Percentiles rank a stretch among this genome's conserved stretches.
Conservation (phyloP, 495 filamentous ascomycete genomes). For the Aspergillus sclerotioniger region DNA sequence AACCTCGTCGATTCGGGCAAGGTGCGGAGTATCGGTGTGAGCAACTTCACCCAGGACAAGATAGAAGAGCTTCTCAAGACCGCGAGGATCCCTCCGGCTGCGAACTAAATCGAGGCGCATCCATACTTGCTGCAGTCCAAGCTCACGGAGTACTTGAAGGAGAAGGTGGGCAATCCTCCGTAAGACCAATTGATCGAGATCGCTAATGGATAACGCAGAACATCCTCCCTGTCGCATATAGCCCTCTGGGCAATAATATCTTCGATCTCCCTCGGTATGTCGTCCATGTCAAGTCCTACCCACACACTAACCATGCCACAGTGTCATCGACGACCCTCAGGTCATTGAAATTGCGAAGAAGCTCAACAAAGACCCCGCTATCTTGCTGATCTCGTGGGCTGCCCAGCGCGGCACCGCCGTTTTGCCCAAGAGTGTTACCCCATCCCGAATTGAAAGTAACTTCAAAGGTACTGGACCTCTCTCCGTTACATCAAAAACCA, state of each 20-base stretch:
- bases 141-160: conserved; percentile 45
- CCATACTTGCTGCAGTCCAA: conserved; percentile 73
- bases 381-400: conserved; percentile 77
- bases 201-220: conserved; percentile 22
- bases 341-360: conserved; percentile 63
- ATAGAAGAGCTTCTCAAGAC: conserved; percentile 64
- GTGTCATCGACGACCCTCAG: conserved; percentile 56
- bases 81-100: conserved; percentile 60
- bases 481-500: background rate
- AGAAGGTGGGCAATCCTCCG: conserved; percentile 19
- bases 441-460: conserved; percentile 56
- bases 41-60: conserved; percentile 67
- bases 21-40: conserved; percentile 75
- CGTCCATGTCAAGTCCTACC: conserved; percentile 9
- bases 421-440: conserved; percentile 60
- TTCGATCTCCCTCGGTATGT: conserved; percentile 39
- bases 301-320: conserved; percentile 8
- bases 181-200: background rate
- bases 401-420: conserved; percentile 67
- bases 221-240: conserved; percentile 53
- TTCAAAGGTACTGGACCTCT: conserved; percentile 37
- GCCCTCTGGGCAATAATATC: conserved; percentile 55
- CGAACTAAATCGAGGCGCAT: conserved; percentile 87
- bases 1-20: conserved; percentile 63
- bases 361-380: conserved; percentile 66